These are phyloP conservation scores for Ophiognomonia clavigignenti-juglandacearum DNA, from an alignment of 2,329 filamentous ascomycete genomes.

Conservation along the genomic window DNA sequence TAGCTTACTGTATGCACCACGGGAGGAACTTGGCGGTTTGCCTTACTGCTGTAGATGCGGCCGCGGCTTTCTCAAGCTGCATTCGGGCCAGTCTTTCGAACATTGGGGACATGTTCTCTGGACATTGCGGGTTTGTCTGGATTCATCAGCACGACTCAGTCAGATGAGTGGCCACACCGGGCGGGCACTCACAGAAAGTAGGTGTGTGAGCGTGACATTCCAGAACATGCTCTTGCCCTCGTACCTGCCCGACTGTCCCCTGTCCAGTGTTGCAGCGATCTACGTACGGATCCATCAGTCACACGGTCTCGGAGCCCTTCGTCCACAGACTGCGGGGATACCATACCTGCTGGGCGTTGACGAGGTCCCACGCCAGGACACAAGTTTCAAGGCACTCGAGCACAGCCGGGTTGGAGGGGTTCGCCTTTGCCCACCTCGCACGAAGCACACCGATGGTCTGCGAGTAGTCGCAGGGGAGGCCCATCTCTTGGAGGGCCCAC, in stretches of 20 bases:
- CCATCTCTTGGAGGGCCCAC: constrained; percentile 39
- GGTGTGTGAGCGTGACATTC: constrained; percentile 49
- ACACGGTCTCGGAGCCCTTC: too few species aligned
- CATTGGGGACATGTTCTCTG: constrained; percentile 44
- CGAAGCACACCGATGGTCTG: constrained; percentile 46
- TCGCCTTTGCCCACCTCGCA: constrained; percentile 46
- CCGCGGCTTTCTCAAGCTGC: constrained; percentile 46
- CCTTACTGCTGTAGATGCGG: constrained; percentile 37
- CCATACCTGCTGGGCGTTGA: constrained; percentile 51
- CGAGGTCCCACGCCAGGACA: constrained; percentile 49
- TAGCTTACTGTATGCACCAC: too few species aligned
- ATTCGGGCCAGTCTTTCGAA: constrained; percentile 47
- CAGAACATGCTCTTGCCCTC: constrained; percentile 48
- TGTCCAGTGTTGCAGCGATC: constrained; percentile 51
- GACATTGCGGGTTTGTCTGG: constrained; percentile 41
- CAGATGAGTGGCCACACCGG: too few species aligned
- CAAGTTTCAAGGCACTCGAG: constrained; percentile 47
- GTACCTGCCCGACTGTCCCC: constrained; percentile 40
- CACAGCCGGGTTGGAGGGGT: constrained; percentile 38
- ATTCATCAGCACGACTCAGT: constrained; percentile 18
- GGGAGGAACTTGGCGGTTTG: too few species aligned
- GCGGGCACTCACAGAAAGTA: constrained; percentile 43
- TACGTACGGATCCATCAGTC: constrained; percentile 21
- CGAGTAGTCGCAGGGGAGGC: constrained; percentile 31
- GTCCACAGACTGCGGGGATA: not conserved